These are phyloP conservation scores for thale cress (Arabidopsis thaliana) DNA, from an alignment of 345 rosid genomes.

Conservation along the genomic window TAIR10.1 NC_003071.7:12088501-12089000, in stretches of 20 bases:
- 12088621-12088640: constrained; percentile 37
- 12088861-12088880: constrained; percentile 25
- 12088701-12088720: constrained; percentile 44
- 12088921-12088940: constrained; percentile 91
- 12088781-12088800: constrained; percentile 38
- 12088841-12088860: constrained; percentile 29
- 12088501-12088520: constrained; percentile 8
- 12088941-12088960: constrained; percentile 97
- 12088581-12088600: constrained; percentile 32
- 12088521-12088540: constrained; percentile 19
- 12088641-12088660: constrained; percentile 28
- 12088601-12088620: constrained; percentile 14
- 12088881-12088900: constrained; percentile 60
- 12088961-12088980: constrained; percentile 98
- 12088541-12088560: constrained; percentile 1
- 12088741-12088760: constrained; percentile 37
- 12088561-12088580: constrained; percentile 40
- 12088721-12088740: constrained; percentile 37
- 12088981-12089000: constrained; percentile 98
- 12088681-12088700: constrained; percentile 21
- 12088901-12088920: constrained; percentile 79
- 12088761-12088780: constrained; percentile 41
- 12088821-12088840: constrained; percentile 5
- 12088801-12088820: constrained; percentile 27
- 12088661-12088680: constrained; percentile 1